Percentiles rank a stretch among this genome's conserved stretches.
These are phyloP conservation scores for Calocera cornea DNA, from an alignment of 768 basidiomycete species.

Conservation along the genomic window DNA sequence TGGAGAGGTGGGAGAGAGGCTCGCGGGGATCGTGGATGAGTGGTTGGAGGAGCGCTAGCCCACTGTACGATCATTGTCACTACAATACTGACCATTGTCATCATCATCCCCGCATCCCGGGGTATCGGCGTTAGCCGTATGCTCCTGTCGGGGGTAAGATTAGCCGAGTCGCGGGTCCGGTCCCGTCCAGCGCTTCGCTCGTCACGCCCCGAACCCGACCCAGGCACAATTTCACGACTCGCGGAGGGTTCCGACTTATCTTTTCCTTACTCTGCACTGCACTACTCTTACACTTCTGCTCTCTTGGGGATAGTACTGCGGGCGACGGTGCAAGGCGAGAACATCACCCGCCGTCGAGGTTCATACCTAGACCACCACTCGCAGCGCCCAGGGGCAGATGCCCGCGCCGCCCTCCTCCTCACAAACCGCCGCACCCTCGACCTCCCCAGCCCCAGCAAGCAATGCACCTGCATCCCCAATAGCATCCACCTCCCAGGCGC, in stretches of 20 bases:
- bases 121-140: neutral
- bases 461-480: neutral
- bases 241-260: too few relatives aligned
- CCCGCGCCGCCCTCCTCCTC: neutral
- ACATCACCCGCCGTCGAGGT: too few relatives aligned
- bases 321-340: too few relatives aligned
- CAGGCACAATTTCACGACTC: neutral
- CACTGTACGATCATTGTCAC: neutral
- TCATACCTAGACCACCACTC: too few relatives aligned
- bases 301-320: too few relatives aligned
- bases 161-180: neutral
- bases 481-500: neutral
- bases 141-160: too few relatives aligned
- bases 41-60: constrained; percentile 12
- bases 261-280: too few relatives aligned
- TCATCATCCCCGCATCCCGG: neutral
- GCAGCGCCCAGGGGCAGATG: neutral
- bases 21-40: constrained; percentile 10
- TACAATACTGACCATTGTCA: neutral
- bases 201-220: neutral
- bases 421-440: neutral
- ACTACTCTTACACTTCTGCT: too few relatives aligned
- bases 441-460: neutral
- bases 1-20: constrained; percentile 9
- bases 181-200: neutral